phyloP scores from a whole-genome alignment of 495 filamentous ascomycete species.

The Penicillium alfredii region DNA sequence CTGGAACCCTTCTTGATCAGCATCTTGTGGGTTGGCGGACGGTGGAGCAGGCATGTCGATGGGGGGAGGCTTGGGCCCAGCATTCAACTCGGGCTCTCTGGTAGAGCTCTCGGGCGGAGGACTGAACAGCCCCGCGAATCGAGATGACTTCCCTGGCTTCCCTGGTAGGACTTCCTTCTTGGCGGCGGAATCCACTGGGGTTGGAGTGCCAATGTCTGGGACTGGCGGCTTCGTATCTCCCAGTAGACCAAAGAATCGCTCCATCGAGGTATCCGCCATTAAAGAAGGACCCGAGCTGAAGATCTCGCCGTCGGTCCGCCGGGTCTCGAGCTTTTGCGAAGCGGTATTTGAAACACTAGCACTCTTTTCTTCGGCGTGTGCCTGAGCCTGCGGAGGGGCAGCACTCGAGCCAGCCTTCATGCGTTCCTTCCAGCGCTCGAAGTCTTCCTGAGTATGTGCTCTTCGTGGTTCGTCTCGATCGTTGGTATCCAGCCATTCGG shows the following conservation, averaged over 20 bases:
- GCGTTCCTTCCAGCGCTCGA: constrained; percentile 88
- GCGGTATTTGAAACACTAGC: constrained; percentile 22
- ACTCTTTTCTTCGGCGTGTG: constrained; percentile 44
- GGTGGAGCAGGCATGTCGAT: neutral
- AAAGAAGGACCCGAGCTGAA: constrained; percentile 32
- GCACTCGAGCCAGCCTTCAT: constrained; percentile 66
- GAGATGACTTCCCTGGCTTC: constrained; percentile 55
- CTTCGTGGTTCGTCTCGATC: constrained; percentile 60
- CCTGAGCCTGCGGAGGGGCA: constrained; percentile 17
- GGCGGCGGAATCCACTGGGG: constrained; percentile 21
- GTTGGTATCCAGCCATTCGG: constrained; percentile 79
- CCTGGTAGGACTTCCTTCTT: constrained; percentile 22
- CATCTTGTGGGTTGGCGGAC: constrained; percentile 35
- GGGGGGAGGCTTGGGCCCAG: constrained; percentile 21
- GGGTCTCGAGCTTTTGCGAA: constrained; percentile 27
- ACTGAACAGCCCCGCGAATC: constrained; percentile 80
- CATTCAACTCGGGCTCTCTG: constrained; percentile 46
- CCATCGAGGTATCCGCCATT: constrained; percentile 58
- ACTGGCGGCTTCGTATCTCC: constrained; percentile 37
- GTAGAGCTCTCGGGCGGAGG: constrained; percentile 53
- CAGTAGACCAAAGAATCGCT: constrained; percentile 77
- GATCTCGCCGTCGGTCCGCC: constrained; percentile 33
- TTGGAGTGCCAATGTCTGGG: constrained; percentile 21
- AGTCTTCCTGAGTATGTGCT: constrained; percentile 80
- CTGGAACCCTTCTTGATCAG: constrained; percentile 88